Base-by-base conservation (phyloP, 768 basidiomycete species). In the Hygrophoropsis aurantiaca region DNA sequence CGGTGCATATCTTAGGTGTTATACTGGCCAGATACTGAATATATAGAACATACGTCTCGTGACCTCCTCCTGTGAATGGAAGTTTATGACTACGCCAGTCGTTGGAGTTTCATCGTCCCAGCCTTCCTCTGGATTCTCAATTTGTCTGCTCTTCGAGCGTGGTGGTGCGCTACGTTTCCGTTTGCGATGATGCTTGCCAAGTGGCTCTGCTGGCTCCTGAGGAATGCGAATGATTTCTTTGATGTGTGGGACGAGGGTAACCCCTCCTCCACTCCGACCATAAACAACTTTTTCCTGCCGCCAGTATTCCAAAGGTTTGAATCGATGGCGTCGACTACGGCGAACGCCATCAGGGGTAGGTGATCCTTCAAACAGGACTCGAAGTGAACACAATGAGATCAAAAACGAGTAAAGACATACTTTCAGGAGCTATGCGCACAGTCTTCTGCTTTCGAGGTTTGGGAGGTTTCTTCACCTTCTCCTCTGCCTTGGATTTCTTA, bases 231-330 rank as follows among this genome's bases (percentile, higher is more conserved):
- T 59, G 45, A 94, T 75, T 64, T 83, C 76, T 61, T 82, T 73
- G 59, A 92, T 86, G 58, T 75, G 77, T 1, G 87, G 75, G 10
- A 88, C 84, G 21, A 79, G 72, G 18, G 77, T 69, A 8, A 68
- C 51, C 19, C 73, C 79, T 6, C 74, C 74, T 8, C 75, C 69
- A 11, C 78, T 75, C 18, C 83, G 78, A 5, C 85, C 86, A 57
- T 92, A 97, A 2, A 94, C 84, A 19, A 92, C 79, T 52, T 83
- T 85, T 68, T 98, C 95, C 55, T 82, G 81, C n/a, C 93, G 81
- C 95, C 95, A 98, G 73, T 78, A 95, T 33, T 90, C 88, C 27
- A 98, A 72, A 4, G 94, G 95, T 40, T 70, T 69, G 56, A 81
- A 82, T 25, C 81, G 81, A 44, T 78, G 72, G 19, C 94, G 83